Conservation (phyloP, 345 rosid species). For the Citrus mangshanensis region DNA sequence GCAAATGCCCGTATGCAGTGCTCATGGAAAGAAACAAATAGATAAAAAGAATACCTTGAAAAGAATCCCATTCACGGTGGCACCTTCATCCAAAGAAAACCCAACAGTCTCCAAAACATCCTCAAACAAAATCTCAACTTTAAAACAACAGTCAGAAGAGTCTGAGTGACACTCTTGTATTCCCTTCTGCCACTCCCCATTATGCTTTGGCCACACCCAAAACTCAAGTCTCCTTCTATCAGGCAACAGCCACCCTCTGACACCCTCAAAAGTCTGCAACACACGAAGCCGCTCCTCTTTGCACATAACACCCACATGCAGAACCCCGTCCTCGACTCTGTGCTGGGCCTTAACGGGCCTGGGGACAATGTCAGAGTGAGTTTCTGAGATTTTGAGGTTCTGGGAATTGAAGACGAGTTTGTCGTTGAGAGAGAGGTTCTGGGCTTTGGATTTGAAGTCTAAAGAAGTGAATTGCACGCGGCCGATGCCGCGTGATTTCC, state of each 20-base stretch:
- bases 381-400: constrained; percentile 45
- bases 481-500: constrained; percentile 82
- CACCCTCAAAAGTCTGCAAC: constrained; percentile 60
- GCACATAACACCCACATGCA: constrained; percentile 57
- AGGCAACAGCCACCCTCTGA: constrained; percentile 82
- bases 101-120: constrained; percentile 65
- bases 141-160: constrained; percentile 33
- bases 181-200: constrained; percentile 40
- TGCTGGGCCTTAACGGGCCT: constrained; percentile 43
- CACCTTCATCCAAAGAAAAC: constrained; percentile 35
- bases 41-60: constrained; percentile 46
- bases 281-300: constrained; percentile 39
- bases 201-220: constrained; percentile 44
- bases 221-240: constrained; percentile 68
- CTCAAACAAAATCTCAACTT: constrained; percentile 67
- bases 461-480: constrained; percentile 74
- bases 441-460: constrained; percentile 44
- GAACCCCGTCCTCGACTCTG: constrained; percentile 42
- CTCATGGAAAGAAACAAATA: background rate
- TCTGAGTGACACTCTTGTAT: background rate
- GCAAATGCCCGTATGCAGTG: background rate
- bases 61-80: constrained; percentile 49
- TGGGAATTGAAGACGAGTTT: constrained; percentile 53
- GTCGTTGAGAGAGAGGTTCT: constrained; percentile 35
- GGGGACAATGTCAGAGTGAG: constrained; percentile 69